Conservation (phyloP, 306 rosid species). For the Amphicarpaea edgeworthii region DNA sequence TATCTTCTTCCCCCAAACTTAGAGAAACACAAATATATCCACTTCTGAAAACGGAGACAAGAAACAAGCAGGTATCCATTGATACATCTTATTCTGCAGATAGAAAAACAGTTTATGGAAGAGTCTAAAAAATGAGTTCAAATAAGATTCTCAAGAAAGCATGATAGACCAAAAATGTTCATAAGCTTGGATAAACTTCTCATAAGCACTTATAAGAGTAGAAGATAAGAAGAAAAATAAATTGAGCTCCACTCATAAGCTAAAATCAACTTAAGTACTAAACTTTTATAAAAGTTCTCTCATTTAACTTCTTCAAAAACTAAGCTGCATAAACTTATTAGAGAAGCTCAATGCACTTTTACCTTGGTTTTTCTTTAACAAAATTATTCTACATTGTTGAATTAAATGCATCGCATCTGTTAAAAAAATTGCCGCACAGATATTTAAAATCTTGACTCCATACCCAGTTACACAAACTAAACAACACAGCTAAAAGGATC, state of each 20-base stretch:
- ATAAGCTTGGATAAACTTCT: neutral
- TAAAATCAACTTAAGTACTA: neutral
- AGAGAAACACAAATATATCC: conserved; percentile 8
- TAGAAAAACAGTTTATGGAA: neutral
- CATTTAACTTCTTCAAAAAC: neutral
- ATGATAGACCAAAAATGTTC: conserved; percentile 1
- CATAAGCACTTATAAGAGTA: neutral
- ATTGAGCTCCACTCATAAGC: neutral
- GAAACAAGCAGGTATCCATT: neutral
- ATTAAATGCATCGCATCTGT: conserved; percentile 6
- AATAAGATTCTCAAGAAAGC: neutral
- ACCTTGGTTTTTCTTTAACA: neutral
- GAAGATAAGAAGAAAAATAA: neutral
- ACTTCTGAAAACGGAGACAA: conserved; percentile 30
- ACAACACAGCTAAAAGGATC: conserved; percentile 19
- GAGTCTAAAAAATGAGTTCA: neutral
- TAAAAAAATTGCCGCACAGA: neutral
- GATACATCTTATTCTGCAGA: neutral
- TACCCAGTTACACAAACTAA: conserved; percentile 1
- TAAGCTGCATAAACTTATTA: neutral
- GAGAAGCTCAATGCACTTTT: neutral
- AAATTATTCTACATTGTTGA: neutral
- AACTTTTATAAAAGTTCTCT: neutral
- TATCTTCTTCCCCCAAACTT: neutral
- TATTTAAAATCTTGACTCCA: conserved; percentile 15